Conservation (phyloP, 108 stramenopile genomes). For the Schizochytrium sp. region DNA sequence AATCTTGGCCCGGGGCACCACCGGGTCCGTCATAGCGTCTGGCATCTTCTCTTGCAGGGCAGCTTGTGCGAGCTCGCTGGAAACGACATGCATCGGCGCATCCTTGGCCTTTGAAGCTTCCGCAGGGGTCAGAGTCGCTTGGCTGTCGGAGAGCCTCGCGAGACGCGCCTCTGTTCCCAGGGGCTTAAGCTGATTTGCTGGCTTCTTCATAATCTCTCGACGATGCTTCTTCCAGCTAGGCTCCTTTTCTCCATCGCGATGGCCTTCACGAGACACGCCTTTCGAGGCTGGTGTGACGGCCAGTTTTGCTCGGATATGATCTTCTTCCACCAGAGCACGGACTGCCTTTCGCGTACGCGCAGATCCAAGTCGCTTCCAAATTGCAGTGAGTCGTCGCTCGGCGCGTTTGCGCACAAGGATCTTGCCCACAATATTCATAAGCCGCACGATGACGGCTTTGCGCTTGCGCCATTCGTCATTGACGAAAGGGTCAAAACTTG, state of each 20-base stretch:
- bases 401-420: slow-evolving; percentile 31
- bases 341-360: slow-evolving; percentile 27
- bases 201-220: not conserved
- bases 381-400: slow-evolving; percentile 16
- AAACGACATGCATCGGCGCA: not conserved
- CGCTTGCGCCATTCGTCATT: slow-evolving; percentile 42
- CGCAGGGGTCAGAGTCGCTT: not conserved
- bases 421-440: slow-evolving; percentile 27
- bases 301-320: slow-evolving; percentile 25
- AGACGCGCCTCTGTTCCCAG: not conserved
- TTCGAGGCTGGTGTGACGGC: too few relatives aligned
- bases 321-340: slow-evolving; percentile 37
- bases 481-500: slow-evolving; percentile 34
- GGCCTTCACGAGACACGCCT: too few relatives aligned
- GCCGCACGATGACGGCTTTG: slow-evolving; percentile 31
- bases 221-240: not conserved
- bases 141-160: not conserved
- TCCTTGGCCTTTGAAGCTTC: not conserved
- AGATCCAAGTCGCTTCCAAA: slow-evolving; percentile 18
- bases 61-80: not conserved
- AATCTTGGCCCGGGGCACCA: not conserved
- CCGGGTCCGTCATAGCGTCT: not conserved
- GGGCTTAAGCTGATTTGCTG: not conserved
- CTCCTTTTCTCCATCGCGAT: not conserved
- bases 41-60: not conserved